A percentile compares a stretch with the other conserved stretches of the same genome.
phyloP scores from a whole-genome alignment of 768 basidiomycete species.

The Strobilomyces confusus region DNA sequence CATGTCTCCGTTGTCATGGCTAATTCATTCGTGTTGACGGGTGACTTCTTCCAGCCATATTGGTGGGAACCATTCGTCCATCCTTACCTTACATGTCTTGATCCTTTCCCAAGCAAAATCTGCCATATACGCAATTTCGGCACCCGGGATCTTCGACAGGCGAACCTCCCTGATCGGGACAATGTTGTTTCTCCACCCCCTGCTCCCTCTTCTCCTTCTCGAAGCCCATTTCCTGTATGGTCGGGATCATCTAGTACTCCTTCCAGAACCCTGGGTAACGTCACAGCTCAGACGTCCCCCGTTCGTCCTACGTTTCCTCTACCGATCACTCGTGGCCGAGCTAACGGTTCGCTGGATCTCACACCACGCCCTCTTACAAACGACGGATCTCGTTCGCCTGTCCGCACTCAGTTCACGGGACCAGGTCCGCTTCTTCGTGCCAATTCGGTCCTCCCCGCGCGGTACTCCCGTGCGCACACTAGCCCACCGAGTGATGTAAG shows the following conservation, averaged over 20 bases:
- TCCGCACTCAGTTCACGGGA: constrained; percentile 27
- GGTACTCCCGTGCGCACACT: constrained; percentile 23
- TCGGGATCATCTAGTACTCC: constrained; percentile 9
- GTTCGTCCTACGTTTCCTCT: constrained; percentile 33
- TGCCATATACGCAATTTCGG: constrained; percentile 82
- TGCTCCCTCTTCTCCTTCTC: constrained; percentile 29
- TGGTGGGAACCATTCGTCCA: constrained; percentile 30
- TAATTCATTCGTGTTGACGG: constrained; percentile 1
- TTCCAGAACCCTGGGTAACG: constrained; percentile 17
- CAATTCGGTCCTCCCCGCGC: constrained; percentile 40
- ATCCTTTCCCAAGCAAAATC: constrained; percentile 54
- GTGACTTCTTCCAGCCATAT: constrained; percentile 35
- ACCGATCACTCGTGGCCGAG: constrained; percentile 23
- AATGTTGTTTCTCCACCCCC: constrained; percentile 33
- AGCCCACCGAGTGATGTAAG: constrained; percentile 13
- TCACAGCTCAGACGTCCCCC: constrained; percentile 24
- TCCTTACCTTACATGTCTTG: background rate
- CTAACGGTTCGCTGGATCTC: constrained; percentile 25
- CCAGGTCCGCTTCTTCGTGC: constrained; percentile 36
- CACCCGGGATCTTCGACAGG: constrained; percentile 66
- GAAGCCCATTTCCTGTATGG: constrained; percentile 18
- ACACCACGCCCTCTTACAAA: constrained; percentile 11
- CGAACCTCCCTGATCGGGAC: constrained; percentile 56
- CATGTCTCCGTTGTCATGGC: constrained; percentile 29
- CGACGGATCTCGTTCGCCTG: constrained; percentile 25